Evolutionary conservation across 768 basidiomycete species (phyloP), one percentile per base, ranked within the genome.

Genomic region (Russula vinacea): DNA sequence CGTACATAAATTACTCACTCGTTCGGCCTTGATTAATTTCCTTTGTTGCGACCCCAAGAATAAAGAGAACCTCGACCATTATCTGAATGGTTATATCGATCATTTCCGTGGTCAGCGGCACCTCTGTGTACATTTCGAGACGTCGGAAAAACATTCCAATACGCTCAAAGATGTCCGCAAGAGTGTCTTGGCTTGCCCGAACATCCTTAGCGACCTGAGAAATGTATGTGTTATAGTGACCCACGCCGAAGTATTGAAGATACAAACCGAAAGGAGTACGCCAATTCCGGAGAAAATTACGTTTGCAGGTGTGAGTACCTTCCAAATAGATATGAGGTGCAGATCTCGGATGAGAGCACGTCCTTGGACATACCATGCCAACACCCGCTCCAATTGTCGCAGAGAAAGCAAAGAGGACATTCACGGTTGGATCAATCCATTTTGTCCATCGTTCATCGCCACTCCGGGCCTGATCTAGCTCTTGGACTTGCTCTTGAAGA

Each of bases 61-160:
- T 49, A 24, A 22, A 49, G 47, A 49, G 47, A 14, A 50, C 45
- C 35, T 59, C 58, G 14, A 19, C 58, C 37, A 50, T 50, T 22
- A 39, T 44, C 13, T 39, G 22, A 7, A 50, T 19, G 14, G 32
- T 24, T 8, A 17, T 11, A 5, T 59, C 58, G n/a, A 2, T 49
- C 49, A 59, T 35, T 17, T 24, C 24, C n/a, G 24, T 6, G 14
- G 33, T 50, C 26, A 16, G 56, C 4, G 35, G 6, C 11, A 49
- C 47, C 14, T 49, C 22, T 11, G 47, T 49, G 24, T 49, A 49
- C 3, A 24, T 13, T 6, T 22, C n/a, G 3, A 49, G 47, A 24
- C 47, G 47, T 49, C 47, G 47, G 14, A 26, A 49, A 24, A 49
- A 49, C n/a, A 24, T 49, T 24, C 24, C 47, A 13, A 58, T 58